phyloP scores from a whole-genome alignment of 225 moss, liverwort and hornwort species.

The Pleurozium schreberi region DNA sequence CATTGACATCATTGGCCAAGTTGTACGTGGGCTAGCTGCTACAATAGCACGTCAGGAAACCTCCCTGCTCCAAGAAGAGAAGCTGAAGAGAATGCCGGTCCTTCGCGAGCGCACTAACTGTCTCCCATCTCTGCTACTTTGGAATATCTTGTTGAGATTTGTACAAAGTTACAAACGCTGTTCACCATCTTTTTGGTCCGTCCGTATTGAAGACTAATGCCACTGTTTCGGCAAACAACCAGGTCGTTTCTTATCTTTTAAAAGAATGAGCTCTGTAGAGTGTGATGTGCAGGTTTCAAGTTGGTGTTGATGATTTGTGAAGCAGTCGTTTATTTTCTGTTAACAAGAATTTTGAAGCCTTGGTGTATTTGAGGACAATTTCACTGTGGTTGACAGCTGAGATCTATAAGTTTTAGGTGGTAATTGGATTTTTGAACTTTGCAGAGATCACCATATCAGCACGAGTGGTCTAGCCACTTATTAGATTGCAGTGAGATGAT shows the following conservation, averaged over 20 bases:
- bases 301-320: background rate
- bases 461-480: background rate
- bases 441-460: background rate
- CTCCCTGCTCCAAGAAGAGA: conserved; percentile 28
- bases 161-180: background rate
- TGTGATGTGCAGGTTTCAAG: background rate
- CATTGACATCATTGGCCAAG: conserved; percentile 55
- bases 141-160: background rate
- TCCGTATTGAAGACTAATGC: background rate
- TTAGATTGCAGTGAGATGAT: background rate
- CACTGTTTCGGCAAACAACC: background rate
- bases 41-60: conserved; percentile 38
- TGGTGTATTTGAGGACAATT: background rate
- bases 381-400: background rate
- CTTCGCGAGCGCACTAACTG: conserved; percentile 27
- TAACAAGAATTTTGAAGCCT: background rate
- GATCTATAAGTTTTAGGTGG: background rate
- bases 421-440: background rate
- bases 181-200: background rate
- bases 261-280: background rate
- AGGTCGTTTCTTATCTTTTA: background rate
- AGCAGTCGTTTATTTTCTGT: background rate
- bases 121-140: background rate
- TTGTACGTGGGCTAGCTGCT: conserved; percentile 52
- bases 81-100: conserved; percentile 21